Evolutionary conservation across 106 monocot species (phyloP).

Genomic region (Phalaenopsis aphrodite): DNA sequence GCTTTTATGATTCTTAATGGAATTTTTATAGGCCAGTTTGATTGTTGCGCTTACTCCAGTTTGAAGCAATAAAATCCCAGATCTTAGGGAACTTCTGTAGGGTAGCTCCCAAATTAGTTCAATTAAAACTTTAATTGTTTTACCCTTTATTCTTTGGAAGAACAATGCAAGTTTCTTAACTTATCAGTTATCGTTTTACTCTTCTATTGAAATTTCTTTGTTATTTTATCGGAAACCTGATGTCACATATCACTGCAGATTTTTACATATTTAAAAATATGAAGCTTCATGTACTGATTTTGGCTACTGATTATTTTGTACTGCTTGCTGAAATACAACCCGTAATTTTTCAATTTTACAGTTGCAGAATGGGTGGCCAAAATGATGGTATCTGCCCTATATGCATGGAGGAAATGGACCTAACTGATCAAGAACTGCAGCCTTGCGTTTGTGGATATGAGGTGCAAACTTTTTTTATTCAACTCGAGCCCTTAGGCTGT

Average conservation of each 20-base stretch:
- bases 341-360: background rate
- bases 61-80: too few relatives aligned
- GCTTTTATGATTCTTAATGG: background rate
- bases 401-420: conserved; percentile 38
- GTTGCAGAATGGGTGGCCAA: conserved; percentile 18
- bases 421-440: conserved; percentile 36
- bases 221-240: background rate
- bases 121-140: background rate
- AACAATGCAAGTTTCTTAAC: background rate
- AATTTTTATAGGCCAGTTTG: background rate
- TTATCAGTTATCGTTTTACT: background rate
- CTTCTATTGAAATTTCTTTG: background rate
- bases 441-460: conserved; percentile 42
- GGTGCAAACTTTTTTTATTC: conserved; percentile 12
- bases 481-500: background rate
- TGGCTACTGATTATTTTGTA: background rate
- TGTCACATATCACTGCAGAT: too few relatives aligned
- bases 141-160: background rate
- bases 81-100: background rate
- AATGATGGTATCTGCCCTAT: conserved; percentile 20
- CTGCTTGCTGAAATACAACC: background rate
- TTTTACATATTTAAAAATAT: background rate
- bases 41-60: background rate
- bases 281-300: background rate
- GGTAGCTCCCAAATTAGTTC: background rate